Percentiles rank a stretch among this genome's conserved stretches.
These are phyloP conservation scores for Colletotrichum destructivum DNA, from an alignment of 2,329 filamentous ascomycete genomes.

Conservation along the genomic window DNA sequence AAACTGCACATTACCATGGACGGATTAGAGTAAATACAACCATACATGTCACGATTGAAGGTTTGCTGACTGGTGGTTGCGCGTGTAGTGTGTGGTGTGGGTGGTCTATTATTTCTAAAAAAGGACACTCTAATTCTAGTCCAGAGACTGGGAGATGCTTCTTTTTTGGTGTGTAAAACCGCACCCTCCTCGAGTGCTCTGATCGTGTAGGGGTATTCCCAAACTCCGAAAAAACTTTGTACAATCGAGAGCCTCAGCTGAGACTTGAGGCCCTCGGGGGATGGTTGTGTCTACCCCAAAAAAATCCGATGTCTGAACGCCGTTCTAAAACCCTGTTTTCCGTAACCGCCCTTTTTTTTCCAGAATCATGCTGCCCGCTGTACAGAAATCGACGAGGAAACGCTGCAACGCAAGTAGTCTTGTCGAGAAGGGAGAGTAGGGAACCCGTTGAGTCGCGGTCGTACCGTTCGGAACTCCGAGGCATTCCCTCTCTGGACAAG, in stretches of 20 bases:
- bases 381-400: conserved; percentile 23
- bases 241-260: conserved; percentile 4
- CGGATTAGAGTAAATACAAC: too few species aligned
- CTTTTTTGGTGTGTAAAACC: neutral
- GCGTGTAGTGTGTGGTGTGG: neutral
- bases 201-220: conserved; percentile 39
- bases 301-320: conserved; percentile 23
- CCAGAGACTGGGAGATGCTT: conserved; percentile 10
- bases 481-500: neutral
- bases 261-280: neutral
- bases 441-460: neutral
- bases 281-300: neutral
- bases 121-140: conserved; percentile 23
- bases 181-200: conserved; percentile 23
- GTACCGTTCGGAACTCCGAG: neutral
- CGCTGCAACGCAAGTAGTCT: conserved; percentile 26
- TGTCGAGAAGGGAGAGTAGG: neutral
- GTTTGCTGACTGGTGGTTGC: conserved; percentile 11
- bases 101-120: conserved; percentile 28
- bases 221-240: conserved; percentile 33
- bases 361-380: conserved; percentile 32
- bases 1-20: neutral
- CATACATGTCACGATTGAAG: neutral
- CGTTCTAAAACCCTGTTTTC: conserved; percentile 31
- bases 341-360: conserved; percentile 8